phyloP scores from a whole-genome alignment of 2,329 filamentous ascomycete species.

The Nothomitra cinnamomea region DNA sequence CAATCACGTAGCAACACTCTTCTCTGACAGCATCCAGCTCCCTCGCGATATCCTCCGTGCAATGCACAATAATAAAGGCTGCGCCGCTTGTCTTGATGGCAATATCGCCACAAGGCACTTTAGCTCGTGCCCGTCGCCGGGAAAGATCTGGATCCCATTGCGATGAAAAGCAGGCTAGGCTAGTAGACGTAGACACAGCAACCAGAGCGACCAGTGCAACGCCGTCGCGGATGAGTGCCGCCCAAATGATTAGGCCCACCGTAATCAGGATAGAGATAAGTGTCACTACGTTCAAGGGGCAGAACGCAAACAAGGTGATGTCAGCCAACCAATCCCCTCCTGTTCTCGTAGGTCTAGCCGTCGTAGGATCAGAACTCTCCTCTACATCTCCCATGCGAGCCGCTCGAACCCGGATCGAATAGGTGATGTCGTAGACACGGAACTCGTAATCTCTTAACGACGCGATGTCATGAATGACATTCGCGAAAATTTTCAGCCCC shows the following conservation, averaged over 20 bases:
- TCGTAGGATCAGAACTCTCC: no score
- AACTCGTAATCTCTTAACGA: slow-evolving; percentile 31
- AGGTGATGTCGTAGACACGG: slow-evolving; percentile 29
- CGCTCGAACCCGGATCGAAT: slow-evolving; percentile 10
- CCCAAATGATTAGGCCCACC: slow-evolving; percentile 28
- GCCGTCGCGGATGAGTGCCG: slow-evolving; percentile 29
- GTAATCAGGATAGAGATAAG: slow-evolving; percentile 34
- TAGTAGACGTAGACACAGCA: slow-evolving; percentile 35
- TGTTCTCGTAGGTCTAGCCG: no score
- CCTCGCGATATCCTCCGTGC: slow-evolving; percentile 42
- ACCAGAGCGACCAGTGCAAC: slow-evolving; percentile 34
- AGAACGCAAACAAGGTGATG: no score
- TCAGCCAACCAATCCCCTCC: no score
- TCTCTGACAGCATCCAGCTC: slow-evolving; percentile 45
- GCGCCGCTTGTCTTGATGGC: slow-evolving; percentile 43
- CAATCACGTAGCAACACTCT: slow-evolving; percentile 38
- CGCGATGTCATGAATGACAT: slow-evolving; percentile 40
- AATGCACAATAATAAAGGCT: slow-evolving; percentile 39
- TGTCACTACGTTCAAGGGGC: slow-evolving; percentile 36
- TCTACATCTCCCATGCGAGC: slow-evolving; percentile 28
- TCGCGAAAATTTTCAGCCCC: slow-evolving; percentile 43
- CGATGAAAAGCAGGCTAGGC: slow-evolving; percentile 38
- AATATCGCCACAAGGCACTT: slow-evolving; percentile 39
- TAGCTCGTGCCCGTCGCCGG: slow-evolving; percentile 29
- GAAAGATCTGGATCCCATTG: slow-evolving; percentile 40